Evolutionary conservation across 2,329 filamentous ascomycete species (phyloP), one percentile per base, ranked within the genome.

Genomic region (Fusarium graminum): DNA sequence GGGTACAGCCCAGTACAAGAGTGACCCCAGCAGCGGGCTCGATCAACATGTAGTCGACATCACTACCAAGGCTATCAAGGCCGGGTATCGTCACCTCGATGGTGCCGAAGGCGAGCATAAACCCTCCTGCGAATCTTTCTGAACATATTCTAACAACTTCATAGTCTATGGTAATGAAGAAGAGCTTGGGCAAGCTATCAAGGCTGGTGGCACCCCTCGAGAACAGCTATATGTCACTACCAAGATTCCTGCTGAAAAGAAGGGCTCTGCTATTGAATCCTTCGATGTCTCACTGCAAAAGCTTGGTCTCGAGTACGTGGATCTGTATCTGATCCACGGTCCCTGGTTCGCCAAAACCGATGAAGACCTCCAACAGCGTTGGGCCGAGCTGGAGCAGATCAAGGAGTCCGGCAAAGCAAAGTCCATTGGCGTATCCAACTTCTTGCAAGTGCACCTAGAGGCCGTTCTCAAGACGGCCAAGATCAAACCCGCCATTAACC

Each of bases 361-460:
- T 11, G 78, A 79, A 57, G 80, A 84, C 34, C 76, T 93, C 75
- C 91, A 87, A 74, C 67, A 76, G 42, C 80, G 81, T 58, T 90
- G 88, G 88, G 82, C 83, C 39, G 82, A 86, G 53, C 74, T 89
- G 68, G 87, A 91, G 72, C 86, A 86, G 29, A 88, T 94, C 82
- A 84, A 88, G 74, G 85, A 85, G 42, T 85, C 86, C 2, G 90
- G 90, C 64, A 86, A 86, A 62, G 88, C 87, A 46, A 85, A 82
- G 67, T 87, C 89, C 55, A 93, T 95, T 69, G 92, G 92, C 50
- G 88, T 95, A 14, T 92, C 89, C 72, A 95, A 94, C 80, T 94
- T 91, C 73, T 72, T 86, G 30, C 79, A 83, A 69, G 73, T 79
- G 41, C 80, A 90, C 67, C 77, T 90, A 19, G 84, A 89, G 74